These are phyloP conservation scores for Hysterangium stoloniferum DNA, from an alignment of 768 basidiomycete genomes.

Conservation along the genomic window DNA sequence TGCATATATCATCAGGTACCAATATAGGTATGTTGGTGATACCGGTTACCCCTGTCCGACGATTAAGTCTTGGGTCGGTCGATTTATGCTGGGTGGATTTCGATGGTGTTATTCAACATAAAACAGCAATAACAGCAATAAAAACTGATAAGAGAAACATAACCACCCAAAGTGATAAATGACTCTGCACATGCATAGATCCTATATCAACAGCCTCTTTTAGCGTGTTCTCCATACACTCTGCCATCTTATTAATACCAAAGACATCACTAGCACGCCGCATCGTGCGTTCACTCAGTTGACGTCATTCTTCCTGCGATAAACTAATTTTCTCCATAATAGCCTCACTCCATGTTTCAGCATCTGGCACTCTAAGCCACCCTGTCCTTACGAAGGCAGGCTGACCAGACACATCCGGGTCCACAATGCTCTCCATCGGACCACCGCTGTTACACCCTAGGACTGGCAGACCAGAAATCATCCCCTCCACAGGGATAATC, in stretches of 20 bases:
- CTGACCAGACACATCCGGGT: conserved; percentile 25
- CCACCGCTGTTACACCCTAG: conserved; percentile 84
- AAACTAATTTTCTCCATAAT: conserved; percentile 52
- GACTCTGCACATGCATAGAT: conserved; percentile 18
- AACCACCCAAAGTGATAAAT: background rate
- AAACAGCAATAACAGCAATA: background rate
- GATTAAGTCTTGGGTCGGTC: no score
- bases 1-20: no score
- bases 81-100: no score
- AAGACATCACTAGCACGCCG: conserved; percentile 58
- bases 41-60: no score
- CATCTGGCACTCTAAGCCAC: conserved; percentile 59
- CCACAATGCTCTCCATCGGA: conserved; percentile 81
- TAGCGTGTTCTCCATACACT: conserved; percentile 48
- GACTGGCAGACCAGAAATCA: conserved; percentile 87
- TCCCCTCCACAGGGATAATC: conserved; percentile 91
- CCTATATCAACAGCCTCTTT: conserved; percentile 52
- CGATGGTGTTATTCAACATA: no score
- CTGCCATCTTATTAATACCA: conserved; percentile 69
- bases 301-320: conserved; percentile 31
- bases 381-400: conserved; percentile 53
- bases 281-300: conserved; percentile 48
- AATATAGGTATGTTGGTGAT: no score
- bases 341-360: conserved; percentile 63
- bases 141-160: background rate